These are phyloP conservation scores for Penicillium simplicissimum DNA, from an alignment of 495 filamentous ascomycete species.

Conservation along the genomic window DNA sequence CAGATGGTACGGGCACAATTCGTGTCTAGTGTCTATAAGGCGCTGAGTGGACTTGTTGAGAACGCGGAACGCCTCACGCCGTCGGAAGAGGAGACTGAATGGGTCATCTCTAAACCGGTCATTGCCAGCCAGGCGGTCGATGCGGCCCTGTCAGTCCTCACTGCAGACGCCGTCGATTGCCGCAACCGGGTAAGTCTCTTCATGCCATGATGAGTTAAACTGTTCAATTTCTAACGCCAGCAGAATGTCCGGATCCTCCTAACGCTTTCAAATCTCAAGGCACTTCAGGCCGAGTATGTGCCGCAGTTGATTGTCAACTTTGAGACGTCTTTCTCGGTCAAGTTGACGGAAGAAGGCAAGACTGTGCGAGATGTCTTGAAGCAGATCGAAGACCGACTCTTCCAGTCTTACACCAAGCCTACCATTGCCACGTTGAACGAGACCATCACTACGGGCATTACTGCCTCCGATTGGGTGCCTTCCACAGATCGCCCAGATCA, in stretches of 20 bases:
- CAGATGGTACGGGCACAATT: slow-evolving; percentile 85
- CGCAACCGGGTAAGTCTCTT: slow-evolving; percentile 64
- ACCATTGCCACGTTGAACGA: slow-evolving; percentile 59
- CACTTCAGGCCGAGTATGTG: slow-evolving; percentile 72
- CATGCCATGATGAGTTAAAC: neutral
- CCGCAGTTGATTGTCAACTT: slow-evolving; percentile 83
- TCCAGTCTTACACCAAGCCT: slow-evolving; percentile 84
- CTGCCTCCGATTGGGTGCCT: slow-evolving; percentile 69
- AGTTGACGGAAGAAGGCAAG: slow-evolving; percentile 86
- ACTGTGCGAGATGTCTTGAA: slow-evolving; percentile 84
- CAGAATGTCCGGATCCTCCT: slow-evolving; percentile 90
- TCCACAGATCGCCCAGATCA: slow-evolving; percentile 63
- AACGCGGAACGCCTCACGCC: slow-evolving; percentile 76
- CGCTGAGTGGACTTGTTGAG: slow-evolving; percentile 90
- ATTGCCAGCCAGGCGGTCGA: slow-evolving; percentile 33
- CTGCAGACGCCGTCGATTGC: slow-evolving; percentile 62
- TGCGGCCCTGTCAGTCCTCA: slow-evolving; percentile 36
- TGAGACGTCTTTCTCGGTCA: slow-evolving; percentile 85
- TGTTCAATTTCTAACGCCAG: slow-evolving; percentile 19
- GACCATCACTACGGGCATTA: slow-evolving; percentile 71
- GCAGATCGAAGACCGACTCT: slow-evolving; percentile 86
- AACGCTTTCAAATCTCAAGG: slow-evolving; percentile 85
- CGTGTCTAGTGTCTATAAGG: slow-evolving; percentile 87
- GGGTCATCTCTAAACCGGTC: slow-evolving; percentile 35
- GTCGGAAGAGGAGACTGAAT: slow-evolving; percentile 60